Base-by-base conservation (phyloP, 2,329 filamentous ascomycete genomes). In the Penicillium corylophilum region DNA sequence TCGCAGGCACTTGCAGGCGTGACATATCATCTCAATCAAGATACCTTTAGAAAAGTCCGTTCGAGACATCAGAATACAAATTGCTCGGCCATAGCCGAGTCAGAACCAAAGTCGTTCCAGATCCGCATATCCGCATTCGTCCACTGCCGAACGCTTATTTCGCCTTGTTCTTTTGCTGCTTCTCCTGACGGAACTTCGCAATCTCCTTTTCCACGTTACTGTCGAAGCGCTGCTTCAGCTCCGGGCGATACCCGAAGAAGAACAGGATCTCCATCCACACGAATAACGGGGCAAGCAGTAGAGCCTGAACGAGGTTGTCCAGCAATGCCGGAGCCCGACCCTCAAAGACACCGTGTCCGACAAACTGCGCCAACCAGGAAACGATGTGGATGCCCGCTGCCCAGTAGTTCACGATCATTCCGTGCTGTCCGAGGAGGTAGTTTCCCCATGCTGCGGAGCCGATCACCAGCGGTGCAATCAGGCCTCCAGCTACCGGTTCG, bases 261-360 rank as follows among this genome's bases (percentile, higher is more conserved):
- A 99, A 99, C 23, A 99, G 80, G 22, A 95, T 75, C 76, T 97
- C 92, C 64, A 99, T 87, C 89, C 94, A 99, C 52, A 97, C 93
- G 64, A 97, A 99, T 66, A 99, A 87, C 8, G 94, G 94, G 0
- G 94, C 94, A 22, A 97, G 80, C 66, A 97, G 93, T 58, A 97
- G 73, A 24, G 94, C 92, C 74, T 97, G 94, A 43, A 95, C 80
- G 38, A 97, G 75, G 66, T 96, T 97, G 74, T 97, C 92, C 43
- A 97, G 77, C 57, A 97, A 76, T 4, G 92, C 93, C 7, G 93
- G 94, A 2, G 92, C 90, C 46, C 93, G 84, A 18, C 89, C 85
- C 74, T 97, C 94, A 63, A 90, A 97, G 45, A 82, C 84, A 33
- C 91, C 92, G 67, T 99, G 94, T 24, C 94, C 94, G 45, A 97